These are phyloP conservation scores for Penicillium cataractarum DNA, from an alignment of 495 filamentous ascomycete species.

Conservation along the genomic window DNA sequence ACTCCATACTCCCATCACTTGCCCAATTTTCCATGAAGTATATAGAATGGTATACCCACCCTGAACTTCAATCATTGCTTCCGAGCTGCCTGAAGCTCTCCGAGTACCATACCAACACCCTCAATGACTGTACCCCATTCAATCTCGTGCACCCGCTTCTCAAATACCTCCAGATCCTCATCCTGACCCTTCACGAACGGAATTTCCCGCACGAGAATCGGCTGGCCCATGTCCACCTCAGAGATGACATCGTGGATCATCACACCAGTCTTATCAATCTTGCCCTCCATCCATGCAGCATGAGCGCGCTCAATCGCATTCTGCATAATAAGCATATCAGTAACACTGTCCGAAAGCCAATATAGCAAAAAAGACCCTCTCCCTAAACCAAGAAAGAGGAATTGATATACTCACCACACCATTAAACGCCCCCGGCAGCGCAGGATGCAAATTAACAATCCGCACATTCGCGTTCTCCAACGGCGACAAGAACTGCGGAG, in stretches of 20 bases:
- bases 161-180: constrained; percentile 66
- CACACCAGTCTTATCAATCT: constrained; percentile 79
- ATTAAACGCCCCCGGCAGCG: constrained; percentile 75
- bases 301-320: constrained; percentile 79
- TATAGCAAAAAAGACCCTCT: neutral
- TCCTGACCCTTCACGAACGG: constrained; percentile 62
- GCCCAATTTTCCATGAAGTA: neutral
- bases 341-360: neutral
- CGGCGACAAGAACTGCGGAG: constrained; percentile 65
- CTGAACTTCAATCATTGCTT: constrained; percentile 21
- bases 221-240: constrained; percentile 80
- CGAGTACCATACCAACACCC: constrained; percentile 62
- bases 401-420: constrained; percentile 56
- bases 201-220: constrained; percentile 74
- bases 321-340: constrained; percentile 22
- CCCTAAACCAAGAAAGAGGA: neutral
- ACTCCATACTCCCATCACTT: neutral
- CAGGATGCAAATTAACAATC: constrained; percentile 89
- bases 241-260: constrained; percentile 92
- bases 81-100: constrained; percentile 42
- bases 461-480: constrained; percentile 60
- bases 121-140: constrained; percentile 74
- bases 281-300: constrained; percentile 70
- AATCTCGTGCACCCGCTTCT: constrained; percentile 68
- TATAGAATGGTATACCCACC: neutral